Conservation (phyloP, 129 eudicot species). For the Ambrosia artemisiifolia region DNA sequence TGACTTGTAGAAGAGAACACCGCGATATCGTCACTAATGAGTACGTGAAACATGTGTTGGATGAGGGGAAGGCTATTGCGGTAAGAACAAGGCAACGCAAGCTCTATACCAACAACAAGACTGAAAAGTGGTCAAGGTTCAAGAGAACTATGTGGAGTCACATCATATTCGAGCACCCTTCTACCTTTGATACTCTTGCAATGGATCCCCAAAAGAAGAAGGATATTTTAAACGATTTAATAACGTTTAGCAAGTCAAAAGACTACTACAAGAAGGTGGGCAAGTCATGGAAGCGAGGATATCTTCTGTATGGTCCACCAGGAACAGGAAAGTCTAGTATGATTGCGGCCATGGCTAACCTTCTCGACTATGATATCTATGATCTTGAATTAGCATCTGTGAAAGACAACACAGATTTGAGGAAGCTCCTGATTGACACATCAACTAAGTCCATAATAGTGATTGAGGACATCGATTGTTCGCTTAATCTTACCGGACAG, state of each 20-base stretch:
- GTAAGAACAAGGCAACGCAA: constrained; percentile 40
- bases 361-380: constrained; percentile 51
- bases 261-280: constrained; percentile 56
- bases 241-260: constrained; percentile 38
- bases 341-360: constrained; percentile 71
- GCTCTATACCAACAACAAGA: constrained; percentile 46
- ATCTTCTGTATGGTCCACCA: constrained; percentile 63
- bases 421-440: constrained; percentile 49
- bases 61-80: constrained; percentile 47
- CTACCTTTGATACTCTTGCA: constrained; percentile 51
- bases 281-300: constrained; percentile 65
- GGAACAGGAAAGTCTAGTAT: constrained; percentile 68
- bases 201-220: constrained; percentile 51
- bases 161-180: constrained; percentile 52
- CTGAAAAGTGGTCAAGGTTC: constrained; percentile 16
- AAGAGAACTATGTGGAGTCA: constrained; percentile 41
- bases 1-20: constrained; percentile 35
- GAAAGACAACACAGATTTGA: constrained; percentile 50
- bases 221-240: constrained; percentile 43
- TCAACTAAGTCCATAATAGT: constrained; percentile 57
- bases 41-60: constrained; percentile 49
- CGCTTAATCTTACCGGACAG: constrained; percentile 54
- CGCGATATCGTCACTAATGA: constrained; percentile 27
- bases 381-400: constrained; percentile 56
- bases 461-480: constrained; percentile 67